phyloP scores from a whole-genome alignment of 2,329 filamentous ascomycete species.

The Phialophora verrucosa region DNA sequence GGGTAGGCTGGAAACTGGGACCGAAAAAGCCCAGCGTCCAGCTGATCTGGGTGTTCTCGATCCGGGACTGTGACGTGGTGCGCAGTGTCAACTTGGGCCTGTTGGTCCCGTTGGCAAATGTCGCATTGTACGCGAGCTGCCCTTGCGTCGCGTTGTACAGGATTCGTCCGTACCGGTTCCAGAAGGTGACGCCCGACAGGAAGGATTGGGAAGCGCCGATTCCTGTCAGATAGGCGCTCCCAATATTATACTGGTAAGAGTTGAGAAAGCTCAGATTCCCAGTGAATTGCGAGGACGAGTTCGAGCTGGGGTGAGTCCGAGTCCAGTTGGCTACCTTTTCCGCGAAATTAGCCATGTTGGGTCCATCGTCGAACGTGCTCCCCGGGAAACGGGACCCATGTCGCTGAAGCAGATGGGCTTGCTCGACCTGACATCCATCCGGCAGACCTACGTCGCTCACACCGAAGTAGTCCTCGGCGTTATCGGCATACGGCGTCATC shows the following conservation, averaged over 20 bases:
- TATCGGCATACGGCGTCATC: constrained; percentile 56
- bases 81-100: constrained; percentile 58
- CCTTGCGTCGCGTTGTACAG: constrained; percentile 58
- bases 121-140: constrained; percentile 57
- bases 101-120: constrained; percentile 54
- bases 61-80: constrained; percentile 61
- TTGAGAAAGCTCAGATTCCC: constrained; percentile 62
- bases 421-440: constrained; percentile 61
- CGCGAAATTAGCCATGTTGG: constrained; percentile 56
- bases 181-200: constrained; percentile 57
- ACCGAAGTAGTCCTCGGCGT: constrained; percentile 51
- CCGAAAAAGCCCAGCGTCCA: constrained; percentile 62
- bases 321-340: constrained; percentile 57
- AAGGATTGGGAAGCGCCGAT: constrained; percentile 59
- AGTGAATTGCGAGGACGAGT: constrained; percentile 46
- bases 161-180: constrained; percentile 61
- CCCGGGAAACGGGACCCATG: constrained; percentile 62
- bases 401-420: constrained; percentile 61
- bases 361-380: constrained; percentile 54
- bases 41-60: constrained; percentile 60
- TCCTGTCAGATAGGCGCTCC: constrained; percentile 54
- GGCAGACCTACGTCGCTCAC: constrained; percentile 52
- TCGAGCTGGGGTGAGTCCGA: constrained; percentile 43
- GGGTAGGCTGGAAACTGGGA: constrained; percentile 47
- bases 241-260: constrained; percentile 56